Evolutionary conservation across 805 yeast genomes (phyloP).

Genomic region (Kazachstania bromeliacearum): DNA sequence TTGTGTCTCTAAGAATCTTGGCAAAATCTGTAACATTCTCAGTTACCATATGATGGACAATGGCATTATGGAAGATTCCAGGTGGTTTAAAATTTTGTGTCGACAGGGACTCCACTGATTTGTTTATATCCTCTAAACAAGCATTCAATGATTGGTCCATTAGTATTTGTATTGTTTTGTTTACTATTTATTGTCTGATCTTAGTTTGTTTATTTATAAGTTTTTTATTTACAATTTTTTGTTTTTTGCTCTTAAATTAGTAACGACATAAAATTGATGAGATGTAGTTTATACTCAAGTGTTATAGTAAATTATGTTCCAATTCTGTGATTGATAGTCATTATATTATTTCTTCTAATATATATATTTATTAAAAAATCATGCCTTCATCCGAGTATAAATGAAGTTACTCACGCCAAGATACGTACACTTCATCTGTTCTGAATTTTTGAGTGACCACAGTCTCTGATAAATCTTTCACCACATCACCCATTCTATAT

Average conservation of each 20-base stretch:
- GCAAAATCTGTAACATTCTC: constrained; percentile 33
- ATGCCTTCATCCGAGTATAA: background rate
- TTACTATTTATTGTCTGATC: background rate
- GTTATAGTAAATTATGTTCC: too few relatives aligned
- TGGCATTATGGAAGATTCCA: constrained; percentile 59
- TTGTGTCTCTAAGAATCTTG: constrained; percentile 50
- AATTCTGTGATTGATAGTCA: too few relatives aligned
- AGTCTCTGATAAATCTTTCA: constrained; percentile 50
- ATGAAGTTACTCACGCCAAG: constrained; percentile 61
- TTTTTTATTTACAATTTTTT: constrained; percentile 1
- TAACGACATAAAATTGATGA: too few relatives aligned
- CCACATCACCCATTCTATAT: constrained; percentile 66
- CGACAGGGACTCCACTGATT: constrained; percentile 34
- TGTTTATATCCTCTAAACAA: constrained; percentile 30
- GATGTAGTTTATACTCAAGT: too few relatives aligned
- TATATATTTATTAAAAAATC: background rate
- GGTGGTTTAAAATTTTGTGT: constrained; percentile 43
- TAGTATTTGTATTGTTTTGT: background rate
- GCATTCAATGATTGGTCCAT: constrained; percentile 25
- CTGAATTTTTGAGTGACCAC: constrained; percentile 90
- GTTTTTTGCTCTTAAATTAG: too few relatives aligned
- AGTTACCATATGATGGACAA: constrained; percentile 36
- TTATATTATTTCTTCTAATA: too few relatives aligned
- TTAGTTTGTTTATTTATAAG: background rate
- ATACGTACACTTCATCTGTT: constrained; percentile 85